Conservation (phyloP, 306 rosid genomes). For the Prunus armeniaca region DNA sequence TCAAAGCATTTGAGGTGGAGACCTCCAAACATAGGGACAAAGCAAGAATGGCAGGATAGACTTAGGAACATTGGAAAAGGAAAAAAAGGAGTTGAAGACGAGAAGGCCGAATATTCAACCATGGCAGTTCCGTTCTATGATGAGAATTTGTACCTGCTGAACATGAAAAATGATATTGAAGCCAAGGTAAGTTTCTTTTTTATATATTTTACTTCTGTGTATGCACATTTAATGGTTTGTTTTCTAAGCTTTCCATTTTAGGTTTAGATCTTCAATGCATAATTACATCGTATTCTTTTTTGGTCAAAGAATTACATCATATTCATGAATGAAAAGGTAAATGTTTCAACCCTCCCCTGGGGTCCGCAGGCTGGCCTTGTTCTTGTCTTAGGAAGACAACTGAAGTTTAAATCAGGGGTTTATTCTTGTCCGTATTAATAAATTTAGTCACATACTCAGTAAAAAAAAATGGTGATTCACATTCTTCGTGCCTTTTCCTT, state of each 20-base stretch:
- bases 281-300: neutral
- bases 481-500: neutral
- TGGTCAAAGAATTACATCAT: neutral
- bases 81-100: constrained; percentile 68
- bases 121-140: constrained; percentile 82
- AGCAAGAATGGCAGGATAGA: constrained; percentile 92
- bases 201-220: constrained; percentile 5
- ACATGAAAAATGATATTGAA: constrained; percentile 83
- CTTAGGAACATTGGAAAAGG: constrained; percentile 67
- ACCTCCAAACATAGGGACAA: constrained; percentile 58
- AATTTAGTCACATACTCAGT: neutral
- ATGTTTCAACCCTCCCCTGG: neutral
- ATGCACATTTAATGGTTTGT: neutral
- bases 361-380: neutral
- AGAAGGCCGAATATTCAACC: constrained; percentile 54
- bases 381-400: neutral
- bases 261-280: neutral
- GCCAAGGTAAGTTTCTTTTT: constrained; percentile 55
- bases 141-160: constrained; percentile 72
- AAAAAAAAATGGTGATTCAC: neutral
- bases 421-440: neutral
- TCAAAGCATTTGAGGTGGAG: constrained; percentile 66
- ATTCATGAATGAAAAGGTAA: neutral
- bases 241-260: neutral
- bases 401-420: neutral